Conservation (phyloP, 768 basidiomycete species). For the Lenzites betulinus region DNA sequence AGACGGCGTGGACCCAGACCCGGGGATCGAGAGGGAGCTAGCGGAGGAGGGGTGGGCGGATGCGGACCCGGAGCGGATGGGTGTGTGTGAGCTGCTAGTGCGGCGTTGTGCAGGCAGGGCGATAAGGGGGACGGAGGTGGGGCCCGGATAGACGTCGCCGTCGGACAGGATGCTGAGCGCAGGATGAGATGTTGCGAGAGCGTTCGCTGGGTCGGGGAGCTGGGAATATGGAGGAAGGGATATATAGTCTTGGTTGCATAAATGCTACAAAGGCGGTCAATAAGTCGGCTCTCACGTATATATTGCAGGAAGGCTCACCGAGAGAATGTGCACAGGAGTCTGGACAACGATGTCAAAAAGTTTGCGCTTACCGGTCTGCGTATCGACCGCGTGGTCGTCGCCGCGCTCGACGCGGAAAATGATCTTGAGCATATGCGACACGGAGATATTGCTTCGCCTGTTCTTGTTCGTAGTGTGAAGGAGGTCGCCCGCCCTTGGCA, state of each 20-base stretch:
- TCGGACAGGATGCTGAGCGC: constrained; percentile 15
- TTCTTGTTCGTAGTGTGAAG: constrained; percentile 84
- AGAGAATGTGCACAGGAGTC: constrained; percentile 83
- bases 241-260: constrained; percentile 79
- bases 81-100: constrained; percentile 9
- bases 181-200: constrained; percentile 11
- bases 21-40: constrained; percentile 5
- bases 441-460: constrained; percentile 68
- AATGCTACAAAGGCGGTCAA: constrained; percentile 50
- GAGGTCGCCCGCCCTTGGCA: constrained; percentile 63
- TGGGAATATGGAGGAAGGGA: constrained; percentile 76
- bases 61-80: constrained; percentile 6
- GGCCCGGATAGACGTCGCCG: constrained; percentile 7
- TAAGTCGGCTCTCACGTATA: too few species aligned
- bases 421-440: constrained; percentile 79
- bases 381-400: constrained; percentile 63
- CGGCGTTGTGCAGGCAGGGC: background rate
- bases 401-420: constrained; percentile 82
- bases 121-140: background rate
- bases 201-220: constrained; percentile 31
- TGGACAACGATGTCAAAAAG: constrained; percentile 87
- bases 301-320: constrained; percentile 50
- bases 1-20: background rate
- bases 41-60: constrained; percentile 7
- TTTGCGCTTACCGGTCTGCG: constrained; percentile 72